Conservation (phyloP, 2,329 filamentous ascomycete genomes). For the Knufia fluminis region DNA sequence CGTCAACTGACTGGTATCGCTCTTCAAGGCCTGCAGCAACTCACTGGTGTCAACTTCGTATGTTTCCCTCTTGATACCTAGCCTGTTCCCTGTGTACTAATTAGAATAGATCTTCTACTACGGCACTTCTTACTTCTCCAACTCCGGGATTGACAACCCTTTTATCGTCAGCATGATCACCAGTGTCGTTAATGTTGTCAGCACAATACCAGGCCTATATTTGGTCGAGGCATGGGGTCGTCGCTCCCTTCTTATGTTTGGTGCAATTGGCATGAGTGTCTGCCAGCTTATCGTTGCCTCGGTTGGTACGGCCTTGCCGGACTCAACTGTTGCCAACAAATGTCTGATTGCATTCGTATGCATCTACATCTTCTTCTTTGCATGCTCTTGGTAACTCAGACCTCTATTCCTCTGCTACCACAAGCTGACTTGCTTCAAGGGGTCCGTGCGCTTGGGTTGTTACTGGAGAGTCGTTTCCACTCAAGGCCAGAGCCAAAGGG, state of each 20-base stretch:
- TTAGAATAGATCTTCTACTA: conserved; percentile 27
- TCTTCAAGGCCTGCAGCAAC: conserved; percentile 33
- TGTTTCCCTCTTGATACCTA: conserved; percentile 24
- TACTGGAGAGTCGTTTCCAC: conserved; percentile 37
- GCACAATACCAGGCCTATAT: conserved; percentile 39
- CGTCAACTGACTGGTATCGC: conserved; percentile 32
- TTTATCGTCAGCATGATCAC: conserved; percentile 42
- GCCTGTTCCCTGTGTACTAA: conserved; percentile 14
- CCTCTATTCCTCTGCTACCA: neutral
- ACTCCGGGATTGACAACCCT: conserved; percentile 33
- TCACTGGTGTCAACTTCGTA: conserved; percentile 37
- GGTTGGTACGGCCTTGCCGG: conserved; percentile 35
- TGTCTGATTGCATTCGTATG: conserved; percentile 39
- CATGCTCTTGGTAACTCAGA: conserved; percentile 29
- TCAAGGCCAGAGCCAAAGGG: conserved; percentile 40
- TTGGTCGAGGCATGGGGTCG: conserved; percentile 43
- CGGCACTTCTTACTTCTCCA: conserved; percentile 33
- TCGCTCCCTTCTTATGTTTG: conserved; percentile 38
- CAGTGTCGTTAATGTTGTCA: conserved; percentile 39
- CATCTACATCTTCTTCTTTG: conserved; percentile 42
- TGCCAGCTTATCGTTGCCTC: conserved; percentile 42
- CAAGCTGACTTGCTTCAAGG: neutral
- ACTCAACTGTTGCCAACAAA: conserved; percentile 31
- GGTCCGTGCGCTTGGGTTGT: conserved; percentile 27
- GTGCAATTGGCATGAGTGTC: conserved; percentile 38